These are phyloP conservation scores for Acanthamoeba lenticulata DNA, from an alignment of 208 protist species.

Conservation along the genomic window DNA sequence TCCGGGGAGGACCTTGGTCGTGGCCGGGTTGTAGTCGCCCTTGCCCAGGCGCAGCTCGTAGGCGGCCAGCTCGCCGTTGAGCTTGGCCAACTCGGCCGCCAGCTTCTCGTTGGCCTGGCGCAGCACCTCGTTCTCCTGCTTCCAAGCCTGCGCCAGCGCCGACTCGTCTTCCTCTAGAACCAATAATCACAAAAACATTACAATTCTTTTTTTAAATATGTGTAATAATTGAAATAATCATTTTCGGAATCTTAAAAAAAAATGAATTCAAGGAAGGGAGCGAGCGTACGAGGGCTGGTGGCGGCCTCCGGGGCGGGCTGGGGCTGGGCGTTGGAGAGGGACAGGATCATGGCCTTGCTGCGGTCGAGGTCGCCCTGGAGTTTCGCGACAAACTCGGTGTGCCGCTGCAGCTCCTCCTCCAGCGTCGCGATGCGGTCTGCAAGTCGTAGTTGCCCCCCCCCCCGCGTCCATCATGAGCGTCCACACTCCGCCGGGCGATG, in stretches of 20 bases:
- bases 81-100: not conserved
- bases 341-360: conserved; percentile 14
- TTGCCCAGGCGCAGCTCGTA: not conserved
- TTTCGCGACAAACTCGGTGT: not conserved
- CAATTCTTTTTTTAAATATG: no score
- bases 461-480: no score
- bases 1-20: conserved; percentile 42
- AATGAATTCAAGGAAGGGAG: not conserved
- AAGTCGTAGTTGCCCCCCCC: no score
- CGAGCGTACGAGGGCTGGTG: not conserved
- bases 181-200: no score
- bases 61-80: not conserved
- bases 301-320: not conserved
- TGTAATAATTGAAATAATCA: no score
- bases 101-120: conserved; percentile 53
- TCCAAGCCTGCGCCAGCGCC: not conserved
- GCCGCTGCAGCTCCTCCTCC: not conserved
- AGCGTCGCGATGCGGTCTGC: not conserved
- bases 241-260: no score
- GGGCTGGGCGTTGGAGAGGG: not conserved
- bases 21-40: conserved; percentile 35
- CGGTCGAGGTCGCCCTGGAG: conserved; percentile 5
- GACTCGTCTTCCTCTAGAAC: not conserved
- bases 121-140: not conserved
- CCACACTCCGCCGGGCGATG: no score